Base-by-base conservation (phyloP, 106 monocot genomes). In the Iris macrosiphon region DNA sequence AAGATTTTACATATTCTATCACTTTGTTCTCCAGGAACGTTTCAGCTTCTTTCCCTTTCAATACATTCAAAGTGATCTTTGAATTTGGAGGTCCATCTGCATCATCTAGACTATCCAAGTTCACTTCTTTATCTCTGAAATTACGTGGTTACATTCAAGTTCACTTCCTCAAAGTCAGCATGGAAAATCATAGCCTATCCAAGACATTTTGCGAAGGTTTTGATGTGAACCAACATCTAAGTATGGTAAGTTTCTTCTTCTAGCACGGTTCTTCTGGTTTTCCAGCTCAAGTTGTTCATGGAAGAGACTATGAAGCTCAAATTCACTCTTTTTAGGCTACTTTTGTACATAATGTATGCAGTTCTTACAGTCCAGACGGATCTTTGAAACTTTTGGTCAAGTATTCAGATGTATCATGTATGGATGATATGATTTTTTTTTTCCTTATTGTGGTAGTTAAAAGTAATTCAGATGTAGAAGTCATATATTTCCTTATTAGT, bases 41-140 rank as follows among this genome's bases (percentile, higher is more conserved):
- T 56, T 73, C 55, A 28, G 40, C 64, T 43, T 70, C 76, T 49
- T 70, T 88, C 30, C 88, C 88, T 47, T 83, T 83, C 66, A 40
- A 49, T 50, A 73, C 70, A 51, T 79, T 88, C 65, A 58, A 28
- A 59, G 69, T 73, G 50, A 76, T 88, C 30, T 40, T 88, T 72
- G 88, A 88, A 64, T 88, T 79, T 65, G 88, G 88, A 55, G 88
- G 79, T 32, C 58, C 79, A 57, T 49, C 39, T 53, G 11, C 47
- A 66, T 69, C 72, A 60, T 70, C 88, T 57, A 79, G 13, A 66
- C 59, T 88, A 31, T 72, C 70, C 39, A n/a, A n/a, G n/a, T n/a
- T n/a, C n/a, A n/a, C n/a, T n/a, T 58, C 69, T 37, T 39, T 79
- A 7, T 65, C 38, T 55, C 40, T 72, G 1, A 67, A 64, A 27